Evolutionary conservation across 2,329 filamentous ascomycete genomes (phyloP), one percentile per base, ranked within the genome.

Genomic region (Fusarium nematophilum): DNA sequence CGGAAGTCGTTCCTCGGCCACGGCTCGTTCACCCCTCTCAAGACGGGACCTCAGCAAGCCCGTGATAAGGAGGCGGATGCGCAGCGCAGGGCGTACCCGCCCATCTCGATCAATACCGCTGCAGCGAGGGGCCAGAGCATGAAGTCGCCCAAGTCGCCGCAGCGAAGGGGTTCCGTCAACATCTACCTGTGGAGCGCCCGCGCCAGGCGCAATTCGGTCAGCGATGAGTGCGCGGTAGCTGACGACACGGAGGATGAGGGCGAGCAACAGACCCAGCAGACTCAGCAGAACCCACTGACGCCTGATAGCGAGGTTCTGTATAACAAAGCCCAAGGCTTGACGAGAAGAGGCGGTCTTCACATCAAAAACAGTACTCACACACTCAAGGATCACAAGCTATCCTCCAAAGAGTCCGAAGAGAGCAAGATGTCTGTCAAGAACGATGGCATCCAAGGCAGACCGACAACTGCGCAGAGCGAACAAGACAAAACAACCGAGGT

Each of bases 81-180:
- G 1, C 66, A 67, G 34, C 60, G 65, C 2, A 66, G 73, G 44
- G 66, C 71, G 2, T 78, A 77, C 27, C 76, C 75, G 1, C 76
- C 75, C 7, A 77, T 76, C 40, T 72, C 76, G 1, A 70, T 74
- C 21, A 70, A 72, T n/a, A 72, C 67, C 5, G 48, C 62, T 3
- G 60, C 68, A 0, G 58, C 57, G 5, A 72, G 70, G 40, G 64
- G 66, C 6, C 70, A 70, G n/a, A 63, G 67, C 2, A 50, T 69
- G 8, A 56, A 70, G 6, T 69, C 70, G 1, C 67, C 72, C 2
- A 68, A 70, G 10, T 64, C 71, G 1, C 65, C 72, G 1, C 49
- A 68, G 1, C 53, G 70, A 14, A 70, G 73, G 5, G 74, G 75
- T 3, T 64, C 70, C 4, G 63, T 70, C 42, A 74, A 71, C 18